Base-by-base conservation (phyloP, 2,329 filamentous ascomycete genomes). In the Colletotrichum limetticola region DNA sequence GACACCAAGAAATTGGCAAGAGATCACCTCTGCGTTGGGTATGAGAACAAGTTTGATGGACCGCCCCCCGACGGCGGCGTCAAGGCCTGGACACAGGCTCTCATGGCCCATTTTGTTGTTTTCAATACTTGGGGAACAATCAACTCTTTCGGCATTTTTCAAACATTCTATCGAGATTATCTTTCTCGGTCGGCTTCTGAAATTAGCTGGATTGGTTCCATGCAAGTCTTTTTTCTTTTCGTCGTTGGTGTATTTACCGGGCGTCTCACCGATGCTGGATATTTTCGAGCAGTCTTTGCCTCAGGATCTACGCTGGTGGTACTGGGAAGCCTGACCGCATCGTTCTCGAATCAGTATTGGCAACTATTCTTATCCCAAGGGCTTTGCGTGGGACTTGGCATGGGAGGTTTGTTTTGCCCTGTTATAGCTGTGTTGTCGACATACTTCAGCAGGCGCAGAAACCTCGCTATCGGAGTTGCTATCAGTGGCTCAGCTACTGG, bases 391-490 rank as follows among this genome's bases (percentile, higher is more conserved):
- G 87, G 87, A 0, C 68, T 88, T 1, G 89, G 89, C 0, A 85
- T 86, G 22, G 90, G 90, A 0, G 85, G 86, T 67, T 82, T 90
- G 9, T 91, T 89, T 77, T 84, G 88, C 14, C 87, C 91, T 0
- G 85, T 86, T 5, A 84, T 92, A 24, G 88, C 90, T 14, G 83
- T 92, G 9, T 80, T 93, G 9, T 87, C 90, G 0, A 87, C 90
- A 24, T 92, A 92, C 74, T 93, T 92, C 78, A 84, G 84, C 42
- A 84, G 83, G 56, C 85, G 85, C 66, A 85, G 88, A 68, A 86
- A 86, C 1, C 80, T 92, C 2, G 90, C 88, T 5, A 87, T 91
- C 53, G 90, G 91, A 1, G 77, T 92, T 2, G 86, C 88, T 3
- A 89, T 89, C 1, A 86, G 86, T 1, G 91, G 91, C 2, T 88